Percentiles rank a stretch among this genome's conserved stretches.
These are phyloP conservation scores for Apiospora pterosperma DNA, from an alignment of 2,329 filamentous ascomycete genomes.

Conservation along the genomic window DNA sequence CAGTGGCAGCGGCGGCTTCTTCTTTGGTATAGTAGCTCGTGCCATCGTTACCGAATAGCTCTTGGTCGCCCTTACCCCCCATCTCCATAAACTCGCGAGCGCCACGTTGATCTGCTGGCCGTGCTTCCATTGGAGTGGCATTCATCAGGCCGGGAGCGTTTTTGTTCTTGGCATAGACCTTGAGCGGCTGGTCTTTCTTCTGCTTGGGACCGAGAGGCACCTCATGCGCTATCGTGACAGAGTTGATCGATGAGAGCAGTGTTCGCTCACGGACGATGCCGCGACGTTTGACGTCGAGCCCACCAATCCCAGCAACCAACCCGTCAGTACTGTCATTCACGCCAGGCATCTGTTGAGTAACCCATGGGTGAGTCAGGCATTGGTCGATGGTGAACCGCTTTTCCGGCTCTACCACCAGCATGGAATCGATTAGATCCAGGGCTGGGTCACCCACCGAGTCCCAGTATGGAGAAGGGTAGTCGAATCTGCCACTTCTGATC, in stretches of 20 bases:
- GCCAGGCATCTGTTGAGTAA: conserved; percentile 58
- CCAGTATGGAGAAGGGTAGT: conserved; percentile 97
- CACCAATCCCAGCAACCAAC: conserved; percentile 79
- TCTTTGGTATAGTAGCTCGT: conserved; percentile 45
- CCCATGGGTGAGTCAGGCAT: conserved; percentile 89
- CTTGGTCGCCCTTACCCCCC: conserved; percentile 82
- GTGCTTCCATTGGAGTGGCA: conserved; percentile 52
- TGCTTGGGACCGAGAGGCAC: conserved; percentile 56
- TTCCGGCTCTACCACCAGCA: conserved; percentile 86
- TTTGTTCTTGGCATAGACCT: conserved; percentile 72
- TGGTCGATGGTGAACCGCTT: conserved; percentile 85
- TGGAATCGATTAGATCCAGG: conserved; percentile 87
- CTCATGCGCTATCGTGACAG: conserved; percentile 54
- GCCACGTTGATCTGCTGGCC: conserved; percentile 64
- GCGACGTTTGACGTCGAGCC: conserved; percentile 79
- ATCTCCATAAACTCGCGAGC: conserved; percentile 77
- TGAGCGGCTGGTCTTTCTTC: conserved; percentile 58
- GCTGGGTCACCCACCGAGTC: conserved; percentile 83
- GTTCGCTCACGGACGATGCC: conserved; percentile 82
- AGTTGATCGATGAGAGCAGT: conserved; percentile 76
- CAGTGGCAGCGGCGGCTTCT: conserved; percentile 29
- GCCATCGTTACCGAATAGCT: conserved; percentile 65
- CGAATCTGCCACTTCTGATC: conserved; percentile 83
- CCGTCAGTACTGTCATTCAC: conserved; percentile 87
- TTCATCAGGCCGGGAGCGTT: conserved; percentile 39